Conservation (phyloP, 2,329 filamentous ascomycete species). For the Corinectria fuckeliana region DNA sequence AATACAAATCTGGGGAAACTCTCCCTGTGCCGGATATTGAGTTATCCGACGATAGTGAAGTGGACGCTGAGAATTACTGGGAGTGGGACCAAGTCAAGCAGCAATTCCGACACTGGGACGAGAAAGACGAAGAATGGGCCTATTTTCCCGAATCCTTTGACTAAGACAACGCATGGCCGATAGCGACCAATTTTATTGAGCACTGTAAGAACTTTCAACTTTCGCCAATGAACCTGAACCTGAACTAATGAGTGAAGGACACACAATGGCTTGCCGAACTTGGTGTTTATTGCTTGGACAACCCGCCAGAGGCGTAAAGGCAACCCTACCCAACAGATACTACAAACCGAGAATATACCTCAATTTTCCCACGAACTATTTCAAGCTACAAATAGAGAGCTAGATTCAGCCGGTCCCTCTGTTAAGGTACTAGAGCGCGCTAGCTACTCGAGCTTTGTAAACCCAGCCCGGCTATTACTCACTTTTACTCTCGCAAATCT, state of each 20-base stretch:
- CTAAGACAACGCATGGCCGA: conserved; percentile 4
- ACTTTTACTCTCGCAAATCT: too few relatives aligned
- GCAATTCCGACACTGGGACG: conserved; percentile 34
- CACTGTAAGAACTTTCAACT: neutral
- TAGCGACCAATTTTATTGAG: neutral
- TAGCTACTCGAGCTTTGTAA: too few relatives aligned
- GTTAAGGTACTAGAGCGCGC: too few relatives aligned
- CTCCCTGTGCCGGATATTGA: conserved; percentile 31
- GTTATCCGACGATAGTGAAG: conserved; percentile 24
- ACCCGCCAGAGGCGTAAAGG: neutral
- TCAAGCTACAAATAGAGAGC: too few relatives aligned
- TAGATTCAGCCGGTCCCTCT: too few relatives aligned
- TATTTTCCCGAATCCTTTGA: conserved; percentile 36
- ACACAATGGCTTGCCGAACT: neutral
- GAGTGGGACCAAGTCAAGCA: conserved; percentile 25
- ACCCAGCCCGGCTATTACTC: too few relatives aligned
- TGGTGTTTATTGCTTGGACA: neutral
- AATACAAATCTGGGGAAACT: conserved; percentile 25
- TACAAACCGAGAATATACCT: neutral
- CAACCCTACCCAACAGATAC: neutral
- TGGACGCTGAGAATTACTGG: conserved; percentile 32
- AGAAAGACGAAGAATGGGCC: conserved; percentile 28
- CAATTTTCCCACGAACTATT: neutral
- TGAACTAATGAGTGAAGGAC: neutral
- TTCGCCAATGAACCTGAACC: neutral